A percentile compares a stretch with the other conserved stretches of the same genome.
These are phyloP conservation scores for Globisporangium uncinulatum DNA, from an alignment of 352 stramenopile genomes.

Conservation along the genomic window DNA sequence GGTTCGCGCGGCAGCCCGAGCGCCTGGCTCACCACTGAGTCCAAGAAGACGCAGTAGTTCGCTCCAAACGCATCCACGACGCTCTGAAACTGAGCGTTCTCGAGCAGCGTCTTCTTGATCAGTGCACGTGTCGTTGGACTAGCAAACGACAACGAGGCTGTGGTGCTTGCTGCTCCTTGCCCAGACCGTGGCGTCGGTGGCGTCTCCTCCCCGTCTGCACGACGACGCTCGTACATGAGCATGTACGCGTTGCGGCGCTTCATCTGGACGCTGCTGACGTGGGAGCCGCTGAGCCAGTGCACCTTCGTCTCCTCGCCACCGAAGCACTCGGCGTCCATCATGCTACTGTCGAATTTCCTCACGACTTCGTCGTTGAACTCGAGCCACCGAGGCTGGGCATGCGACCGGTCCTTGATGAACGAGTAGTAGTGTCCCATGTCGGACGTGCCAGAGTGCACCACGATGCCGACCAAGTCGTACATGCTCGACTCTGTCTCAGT, in stretches of 20 bases:
- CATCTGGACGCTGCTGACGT: conserved; percentile 32
- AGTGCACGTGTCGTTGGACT: conserved; percentile 12
- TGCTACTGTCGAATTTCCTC: conserved; percentile 63
- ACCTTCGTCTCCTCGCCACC: conserved; percentile 77
- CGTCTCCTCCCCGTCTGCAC: background rate
- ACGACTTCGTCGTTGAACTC: conserved; percentile 93
- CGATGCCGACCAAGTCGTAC: conserved; percentile 89
- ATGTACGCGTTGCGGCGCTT: conserved; percentile 74
- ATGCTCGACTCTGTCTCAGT: conserved; percentile 11
- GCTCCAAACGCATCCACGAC: conserved; percentile 32
- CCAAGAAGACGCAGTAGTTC: conserved; percentile 25
- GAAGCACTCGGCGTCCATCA: conserved; percentile 86
- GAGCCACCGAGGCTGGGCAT: conserved; percentile 53
- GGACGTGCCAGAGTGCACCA: conserved; percentile 90
- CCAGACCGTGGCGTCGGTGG: background rate
- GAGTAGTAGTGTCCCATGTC: conserved; percentile 95
- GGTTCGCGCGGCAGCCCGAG: background rate
- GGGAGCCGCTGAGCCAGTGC: conserved; percentile 43
- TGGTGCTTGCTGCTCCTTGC: background rate
- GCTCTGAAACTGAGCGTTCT: conserved; percentile 28
- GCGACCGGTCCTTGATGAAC: conserved; percentile 82
- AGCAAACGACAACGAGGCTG: background rate
- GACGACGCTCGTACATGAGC: conserved; percentile 60
- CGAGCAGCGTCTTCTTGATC: conserved; percentile 13
- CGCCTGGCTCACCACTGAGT: conserved; percentile 10